Evolutionary conservation across 2,329 filamentous ascomycete species (phyloP).

Genomic region (Phyllosticta ampelicida): DNA sequence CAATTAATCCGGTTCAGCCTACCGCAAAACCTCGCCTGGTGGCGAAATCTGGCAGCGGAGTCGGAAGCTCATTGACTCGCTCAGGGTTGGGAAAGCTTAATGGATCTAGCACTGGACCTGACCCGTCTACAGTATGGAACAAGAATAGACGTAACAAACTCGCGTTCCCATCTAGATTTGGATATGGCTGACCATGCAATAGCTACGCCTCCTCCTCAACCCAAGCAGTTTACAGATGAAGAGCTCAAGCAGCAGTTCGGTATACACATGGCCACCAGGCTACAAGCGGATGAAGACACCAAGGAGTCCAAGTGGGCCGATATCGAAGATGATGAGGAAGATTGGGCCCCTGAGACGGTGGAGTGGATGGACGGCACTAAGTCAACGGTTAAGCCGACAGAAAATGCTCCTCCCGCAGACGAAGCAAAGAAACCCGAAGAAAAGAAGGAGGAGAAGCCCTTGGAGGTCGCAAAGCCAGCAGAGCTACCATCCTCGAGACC

Average conservation of each 20-base stretch:
- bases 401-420: slow-evolving; percentile 25
- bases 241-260: slow-evolving; percentile 75
- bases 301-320: slow-evolving; percentile 82
- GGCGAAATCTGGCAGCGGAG: slow-evolving; percentile 58
- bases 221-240: slow-evolving; percentile 76
- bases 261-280: slow-evolving; percentile 70
- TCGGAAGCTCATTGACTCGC: slow-evolving; percentile 45
- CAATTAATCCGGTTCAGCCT: slow-evolving; percentile 39
- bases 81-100: slow-evolving; percentile 44
- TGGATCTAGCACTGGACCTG: slow-evolving; percentile 51
- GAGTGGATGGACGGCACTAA: slow-evolving; percentile 86
- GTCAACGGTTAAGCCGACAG: slow-evolving; percentile 55
- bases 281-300: slow-evolving; percentile 61
- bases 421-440: slow-evolving; percentile 11
- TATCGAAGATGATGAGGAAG: slow-evolving; percentile 79
- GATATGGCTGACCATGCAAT: neutral
- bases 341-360: slow-evolving; percentile 76
- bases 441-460: slow-evolving; percentile 17
- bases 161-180: slow-evolving; percentile 1
- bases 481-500: slow-evolving; percentile 20
- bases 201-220: slow-evolving; percentile 57
- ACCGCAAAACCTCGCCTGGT: slow-evolving; percentile 60
- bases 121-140: slow-evolving; percentile 73
- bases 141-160: slow-evolving; percentile 60
- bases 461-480: slow-evolving; percentile 31